Percentiles rank a stretch among this genome's conserved stretches.
phyloP scores from a whole-genome alignment of 2,329 filamentous ascomycete genomes.

The Alternaria sp. region DNA sequence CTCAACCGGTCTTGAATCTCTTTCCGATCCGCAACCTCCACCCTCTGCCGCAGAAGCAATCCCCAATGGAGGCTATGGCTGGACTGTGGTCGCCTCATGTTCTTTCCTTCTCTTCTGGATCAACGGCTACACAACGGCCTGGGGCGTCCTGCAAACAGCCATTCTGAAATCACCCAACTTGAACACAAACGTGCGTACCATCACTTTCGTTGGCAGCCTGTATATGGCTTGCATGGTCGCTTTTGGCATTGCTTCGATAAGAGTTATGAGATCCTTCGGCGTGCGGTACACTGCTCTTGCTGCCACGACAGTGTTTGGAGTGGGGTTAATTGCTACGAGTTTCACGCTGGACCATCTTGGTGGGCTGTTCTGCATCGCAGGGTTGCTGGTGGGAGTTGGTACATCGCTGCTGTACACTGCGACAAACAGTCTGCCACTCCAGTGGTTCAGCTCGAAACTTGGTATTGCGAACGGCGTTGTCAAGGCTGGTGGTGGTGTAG shows the following conservation, averaged over 20 bases:
- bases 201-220: slow-evolving; percentile 68
- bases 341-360: slow-evolving; percentile 49
- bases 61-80: slow-evolving; percentile 66
- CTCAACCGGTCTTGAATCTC: not conserved
- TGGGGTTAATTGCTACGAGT: slow-evolving; percentile 59
- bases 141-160: slow-evolving; percentile 68
- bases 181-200: slow-evolving; percentile 41
- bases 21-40: not conserved
- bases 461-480: slow-evolving; percentile 41
- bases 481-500: slow-evolving; percentile 42
- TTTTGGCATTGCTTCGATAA: slow-evolving; percentile 62
- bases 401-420: slow-evolving; percentile 57
- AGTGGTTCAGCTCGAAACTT: slow-evolving; percentile 40
- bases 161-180: slow-evolving; percentile 59
- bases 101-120: slow-evolving; percentile 61
- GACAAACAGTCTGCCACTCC: slow-evolving; percentile 31
- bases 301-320: slow-evolving; percentile 61
- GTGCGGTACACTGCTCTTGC: slow-evolving; percentile 57
- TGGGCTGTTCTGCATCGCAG: slow-evolving; percentile 7
- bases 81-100: slow-evolving; percentile 63
- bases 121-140: slow-evolving; percentile 64
- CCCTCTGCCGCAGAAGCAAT: slow-evolving; percentile 21
- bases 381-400: slow-evolving; percentile 59
- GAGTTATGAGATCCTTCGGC: slow-evolving; percentile 62
- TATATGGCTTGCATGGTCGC: slow-evolving; percentile 61